phyloP scores from a whole-genome alignment of 331 rosid genomes.

The Quercus phellos region DNA sequence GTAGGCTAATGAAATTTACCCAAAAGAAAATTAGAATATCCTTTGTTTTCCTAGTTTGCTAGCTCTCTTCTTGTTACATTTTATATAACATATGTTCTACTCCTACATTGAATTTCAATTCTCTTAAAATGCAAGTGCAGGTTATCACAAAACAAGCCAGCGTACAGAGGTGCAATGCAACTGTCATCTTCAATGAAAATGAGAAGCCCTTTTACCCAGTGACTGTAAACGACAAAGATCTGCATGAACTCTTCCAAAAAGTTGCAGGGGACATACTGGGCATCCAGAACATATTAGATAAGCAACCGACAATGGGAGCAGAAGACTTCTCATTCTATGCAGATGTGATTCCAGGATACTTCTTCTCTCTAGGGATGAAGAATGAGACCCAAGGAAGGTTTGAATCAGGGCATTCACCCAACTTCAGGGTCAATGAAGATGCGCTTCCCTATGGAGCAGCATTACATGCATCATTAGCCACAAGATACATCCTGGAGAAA shows the following conservation, averaged over 20 bases:
- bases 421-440: constrained; percentile 56
- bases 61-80: neutral
- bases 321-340: constrained; percentile 73
- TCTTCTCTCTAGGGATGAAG: constrained; percentile 53
- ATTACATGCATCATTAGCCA: constrained; percentile 58
- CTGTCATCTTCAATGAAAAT: constrained; percentile 35
- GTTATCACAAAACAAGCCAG: constrained; percentile 67
- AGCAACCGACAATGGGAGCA: constrained; percentile 51
- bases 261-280: constrained; percentile 55
- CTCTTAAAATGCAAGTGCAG: constrained; percentile 21
- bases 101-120: neutral
- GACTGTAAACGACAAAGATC: constrained; percentile 40
- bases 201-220: constrained; percentile 43
- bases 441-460: constrained; percentile 77
- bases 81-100: neutral
- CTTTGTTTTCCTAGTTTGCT: no score
- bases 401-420: constrained; percentile 40
- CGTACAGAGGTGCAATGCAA: constrained; percentile 75
- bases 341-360: constrained; percentile 58
- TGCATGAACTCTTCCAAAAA: constrained; percentile 43
- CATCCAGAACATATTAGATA: constrained; percentile 25
- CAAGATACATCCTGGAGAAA: constrained; percentile 30
- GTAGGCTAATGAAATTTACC: no score
- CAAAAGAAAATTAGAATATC: no score
- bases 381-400: constrained; percentile 32